A percentile compares a stretch with the other conserved stretches of the same genome.
Evolutionary conservation across 2,329 filamentous ascomycete genomes (phyloP).

Genomic region (Furcasterigmium furcatum): DNA sequence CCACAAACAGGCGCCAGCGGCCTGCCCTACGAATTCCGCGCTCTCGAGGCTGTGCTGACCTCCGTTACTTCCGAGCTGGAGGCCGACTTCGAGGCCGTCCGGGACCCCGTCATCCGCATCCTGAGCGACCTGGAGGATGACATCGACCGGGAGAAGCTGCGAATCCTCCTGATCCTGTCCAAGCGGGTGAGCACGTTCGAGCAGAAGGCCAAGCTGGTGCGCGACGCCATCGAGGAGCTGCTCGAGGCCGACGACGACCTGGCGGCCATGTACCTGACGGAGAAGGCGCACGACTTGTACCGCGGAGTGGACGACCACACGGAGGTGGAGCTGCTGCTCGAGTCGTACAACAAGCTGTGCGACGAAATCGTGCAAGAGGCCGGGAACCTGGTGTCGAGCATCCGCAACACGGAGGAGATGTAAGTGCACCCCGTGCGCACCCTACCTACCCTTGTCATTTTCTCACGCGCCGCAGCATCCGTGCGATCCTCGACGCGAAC

Average conservation of each 20-base stretch:
- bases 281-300: slow-evolving; percentile 72
- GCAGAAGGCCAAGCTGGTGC: slow-evolving; percentile 90
- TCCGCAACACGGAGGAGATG: slow-evolving; percentile 98
- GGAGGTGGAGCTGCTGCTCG: slow-evolving; percentile 93
- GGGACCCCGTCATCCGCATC: slow-evolving; percentile 82
- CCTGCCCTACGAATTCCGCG: slow-evolving; percentile 92
- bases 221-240: slow-evolving; percentile 92
- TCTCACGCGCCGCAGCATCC: slow-evolving; percentile 59
- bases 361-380: slow-evolving; percentile 97
- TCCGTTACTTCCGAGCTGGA: slow-evolving; percentile 90
- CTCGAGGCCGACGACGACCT: slow-evolving; percentile 96
- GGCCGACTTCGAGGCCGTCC: slow-evolving; percentile 89
- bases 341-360: slow-evolving; percentile 96
- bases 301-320: slow-evolving; percentile 85
- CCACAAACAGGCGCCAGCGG: slow-evolving; percentile 49
- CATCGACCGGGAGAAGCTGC: slow-evolving; percentile 90
- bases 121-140: slow-evolving; percentile 91
- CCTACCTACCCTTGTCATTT: background rate
- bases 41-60: slow-evolving; percentile 90
- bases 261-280: slow-evolving; percentile 90
- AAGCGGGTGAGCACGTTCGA: slow-evolving; percentile 97
- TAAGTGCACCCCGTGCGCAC: slow-evolving; percentile 41
- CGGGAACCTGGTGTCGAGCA: slow-evolving; percentile 87
- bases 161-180: slow-evolving; percentile 86
- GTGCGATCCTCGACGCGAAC: slow-evolving; percentile 95